Conservation (phyloP, 2,329 filamentous ascomycete species). For the Cordyceps fumosorosea region DNA sequence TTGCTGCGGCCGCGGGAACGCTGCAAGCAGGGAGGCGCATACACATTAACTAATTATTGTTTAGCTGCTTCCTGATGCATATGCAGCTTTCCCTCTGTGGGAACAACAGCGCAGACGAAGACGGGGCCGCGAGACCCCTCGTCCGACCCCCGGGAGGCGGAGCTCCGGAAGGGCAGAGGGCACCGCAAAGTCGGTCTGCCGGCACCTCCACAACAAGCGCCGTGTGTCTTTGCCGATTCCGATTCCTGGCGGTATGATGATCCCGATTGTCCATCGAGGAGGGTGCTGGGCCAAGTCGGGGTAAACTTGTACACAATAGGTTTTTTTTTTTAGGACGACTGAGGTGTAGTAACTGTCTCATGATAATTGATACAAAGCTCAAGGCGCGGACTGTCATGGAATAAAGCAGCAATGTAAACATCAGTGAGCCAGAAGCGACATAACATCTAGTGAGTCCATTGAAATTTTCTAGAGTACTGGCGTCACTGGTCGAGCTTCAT, state of each 20-base stretch:
- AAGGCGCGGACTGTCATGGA: no score
- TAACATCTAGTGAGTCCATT: no score
- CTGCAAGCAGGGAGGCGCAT: background rate
- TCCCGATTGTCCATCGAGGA: no score
- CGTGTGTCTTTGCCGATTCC: background rate
- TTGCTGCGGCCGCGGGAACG: background rate
- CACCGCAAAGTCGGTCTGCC: background rate
- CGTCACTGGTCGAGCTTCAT: background rate
- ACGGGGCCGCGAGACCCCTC: background rate
- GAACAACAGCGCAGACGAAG: background rate
- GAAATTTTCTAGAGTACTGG: no score
- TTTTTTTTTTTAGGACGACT: no score
- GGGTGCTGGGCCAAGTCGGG: no score
- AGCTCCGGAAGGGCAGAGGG: background rate
- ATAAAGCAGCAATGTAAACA: no score
- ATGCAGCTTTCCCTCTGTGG: background rate
- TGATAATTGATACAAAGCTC: no score
- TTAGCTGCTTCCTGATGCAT: background rate
- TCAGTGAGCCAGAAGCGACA: no score
- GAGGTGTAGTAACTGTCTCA: no score
- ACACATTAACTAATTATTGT: background rate
- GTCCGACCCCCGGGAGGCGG: background rate
- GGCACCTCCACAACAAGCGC: background rate
- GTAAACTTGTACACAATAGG: no score
- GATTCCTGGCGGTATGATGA: background rate